Conservation (phyloP, 768 basidiomycete genomes). For the Mrakia hoshinonis region DNA sequence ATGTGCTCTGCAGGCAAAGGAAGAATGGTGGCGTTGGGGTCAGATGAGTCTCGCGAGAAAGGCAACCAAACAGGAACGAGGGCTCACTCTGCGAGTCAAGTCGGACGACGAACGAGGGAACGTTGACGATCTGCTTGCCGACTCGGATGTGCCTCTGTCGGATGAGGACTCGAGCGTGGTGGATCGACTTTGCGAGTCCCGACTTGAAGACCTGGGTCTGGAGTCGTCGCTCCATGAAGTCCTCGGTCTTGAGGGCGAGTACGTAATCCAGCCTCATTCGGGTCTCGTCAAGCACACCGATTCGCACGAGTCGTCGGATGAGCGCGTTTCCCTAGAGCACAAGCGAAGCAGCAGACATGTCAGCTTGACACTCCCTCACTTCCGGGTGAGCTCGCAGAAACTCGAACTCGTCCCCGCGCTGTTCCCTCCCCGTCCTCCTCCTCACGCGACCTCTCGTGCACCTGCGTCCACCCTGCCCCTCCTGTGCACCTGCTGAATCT, state of each 20-base stretch:
- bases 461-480: neutral
- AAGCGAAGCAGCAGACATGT: neutral
- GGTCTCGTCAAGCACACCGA: conserved; percentile 97
- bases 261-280: conserved; percentile 99
- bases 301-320: conserved; percentile 91
- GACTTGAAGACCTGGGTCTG: conserved; percentile 99
- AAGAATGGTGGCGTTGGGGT: neutral
- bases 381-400: neutral
- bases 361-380: neutral
- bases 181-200: conserved; percentile 92
- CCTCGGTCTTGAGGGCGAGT: conserved; percentile 77
- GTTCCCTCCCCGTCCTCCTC: neutral
- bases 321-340: conserved; percentile 60
- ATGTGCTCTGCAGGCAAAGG: conserved; percentile 55
- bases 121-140: conserved; percentile 98
- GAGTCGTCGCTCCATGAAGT: conserved; percentile 98
- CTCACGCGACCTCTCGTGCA: neutral
- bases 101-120: conserved; percentile 96
- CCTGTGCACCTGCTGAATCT: neutral
- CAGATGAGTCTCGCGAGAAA: neutral
- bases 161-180: conserved; percentile 97
- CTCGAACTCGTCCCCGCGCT: neutral
- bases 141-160: conserved; percentile 66
- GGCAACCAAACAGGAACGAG: neutral
- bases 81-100: conserved; percentile 81